Evolutionary conservation across 192 early-diverging fungal species (phyloP).

Genomic region (Umbelopsis sp.): DNA sequence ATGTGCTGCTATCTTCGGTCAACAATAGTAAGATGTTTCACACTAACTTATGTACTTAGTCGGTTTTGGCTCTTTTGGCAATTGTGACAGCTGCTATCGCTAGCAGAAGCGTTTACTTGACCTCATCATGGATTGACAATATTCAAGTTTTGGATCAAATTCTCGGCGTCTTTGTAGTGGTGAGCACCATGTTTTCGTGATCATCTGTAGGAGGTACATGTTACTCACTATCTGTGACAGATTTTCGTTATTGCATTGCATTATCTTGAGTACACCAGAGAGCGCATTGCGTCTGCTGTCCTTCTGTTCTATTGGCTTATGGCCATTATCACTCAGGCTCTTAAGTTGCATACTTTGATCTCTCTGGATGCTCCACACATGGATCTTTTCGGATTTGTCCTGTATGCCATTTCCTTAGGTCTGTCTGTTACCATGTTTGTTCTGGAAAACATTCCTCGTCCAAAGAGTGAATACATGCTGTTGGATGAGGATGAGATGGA

Average conservation of each 20-base stretch:
- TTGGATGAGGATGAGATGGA: slow-evolving; percentile 39
- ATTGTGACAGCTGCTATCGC: slow-evolving; percentile 4
- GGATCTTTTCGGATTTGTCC: slow-evolving; percentile 19
- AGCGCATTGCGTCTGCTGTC: slow-evolving; percentile 49
- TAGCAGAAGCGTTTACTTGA: slow-evolving; percentile 2
- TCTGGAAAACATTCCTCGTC: slow-evolving; percentile 46
- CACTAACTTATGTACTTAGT: neutral
- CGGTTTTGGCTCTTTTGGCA: neutral
- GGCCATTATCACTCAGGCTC: slow-evolving; percentile 29
- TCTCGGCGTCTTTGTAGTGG: slow-evolving; percentile 32
- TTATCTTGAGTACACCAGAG: slow-evolving; percentile 37
- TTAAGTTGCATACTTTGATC: slow-evolving; percentile 50
- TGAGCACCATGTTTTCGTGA: slow-evolving; percentile 21
- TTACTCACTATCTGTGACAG: slow-evolving; percentile 18
- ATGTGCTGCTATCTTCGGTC: neutral
- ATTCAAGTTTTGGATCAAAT: slow-evolving; percentile 29
- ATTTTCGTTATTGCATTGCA: slow-evolving; percentile 35
- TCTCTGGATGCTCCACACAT: slow-evolving; percentile 3
- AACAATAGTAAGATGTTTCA: neutral
- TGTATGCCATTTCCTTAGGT: slow-evolving; percentile 39
- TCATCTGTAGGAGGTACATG: neutral
- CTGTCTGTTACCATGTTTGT: slow-evolving; percentile 43
- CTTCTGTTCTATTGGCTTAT: slow-evolving; percentile 67
- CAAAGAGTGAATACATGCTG: slow-evolving; percentile 38
- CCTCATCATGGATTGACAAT: slow-evolving; percentile 22